Evolutionary conservation across 2,329 filamentous ascomycete species (phyloP), one percentile per base, ranked within the genome.

Genomic region (Didymella sp.): DNA sequence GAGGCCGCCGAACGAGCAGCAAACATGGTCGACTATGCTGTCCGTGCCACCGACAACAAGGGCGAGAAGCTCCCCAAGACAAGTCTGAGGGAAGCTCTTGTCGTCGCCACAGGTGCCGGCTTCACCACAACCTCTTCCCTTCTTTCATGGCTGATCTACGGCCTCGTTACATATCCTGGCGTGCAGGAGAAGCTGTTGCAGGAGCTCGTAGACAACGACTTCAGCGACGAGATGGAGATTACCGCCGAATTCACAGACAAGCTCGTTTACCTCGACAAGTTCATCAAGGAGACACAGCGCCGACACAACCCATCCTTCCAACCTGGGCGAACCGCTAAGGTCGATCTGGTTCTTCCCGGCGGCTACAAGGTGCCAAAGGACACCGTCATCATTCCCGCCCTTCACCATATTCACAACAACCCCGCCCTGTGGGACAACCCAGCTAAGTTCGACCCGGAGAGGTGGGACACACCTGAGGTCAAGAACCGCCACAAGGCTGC

Each of bases 391-490:
- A 83, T 88, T 50, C 78, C 82, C 0, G 82, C 82, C 0, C 70
- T 80, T 0, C 75, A 77, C 50, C 71, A 75, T 50, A 77, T 80
- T 50, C 78, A 80, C 63, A 79, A 82, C 68, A 86, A 86, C 73
- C 77, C 82, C 1, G 75, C 75, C 2, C 51, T 83, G 1, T 88
- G 85, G 86, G 80, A 84, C 48, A 84, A 87, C 66, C 85, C 85
- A 0, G 71, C 77, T 2, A 76, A 77, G 0, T 88, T 87, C 67
- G 77, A 87, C 63, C 84, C 85, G 0, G 85, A 87, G 8, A 54
- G 56, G 42, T 60, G 58, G 58, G 58, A 60, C 35, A 58, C 53
- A 25, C 49, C 54, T 6, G 58, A 54, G 19, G 57, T 59, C 19
- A 67, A 65, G 58, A 62, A 63, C 49, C 56, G 64, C 22, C 65